A percentile compares a stretch with the other conserved stretches of the same genome.
phyloP scores from a whole-genome alignment of 2,329 filamentous ascomycete genomes.

The Cercospora sp. region DNA sequence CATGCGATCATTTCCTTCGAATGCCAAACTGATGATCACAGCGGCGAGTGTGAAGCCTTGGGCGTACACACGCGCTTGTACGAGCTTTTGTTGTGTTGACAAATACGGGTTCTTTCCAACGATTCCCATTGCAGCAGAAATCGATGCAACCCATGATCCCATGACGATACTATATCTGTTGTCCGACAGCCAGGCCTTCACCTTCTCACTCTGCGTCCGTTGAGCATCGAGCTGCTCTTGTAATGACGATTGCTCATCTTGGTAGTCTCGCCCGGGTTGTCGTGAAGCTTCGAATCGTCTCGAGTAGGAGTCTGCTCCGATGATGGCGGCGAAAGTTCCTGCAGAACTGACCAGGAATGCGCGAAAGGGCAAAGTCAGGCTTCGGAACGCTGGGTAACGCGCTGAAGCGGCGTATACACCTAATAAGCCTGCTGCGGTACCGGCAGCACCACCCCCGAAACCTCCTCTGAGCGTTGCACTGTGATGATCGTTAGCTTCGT shows the following conservation, averaged over 20 bases:
- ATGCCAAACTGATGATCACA: constrained; percentile 75
- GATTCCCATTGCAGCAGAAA: constrained; percentile 71
- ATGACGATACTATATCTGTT: constrained; percentile 89
- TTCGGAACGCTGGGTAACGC: constrained; percentile 75
- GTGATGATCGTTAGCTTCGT: constrained; percentile 24
- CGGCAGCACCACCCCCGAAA: constrained; percentile 67
- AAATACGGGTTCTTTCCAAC: constrained; percentile 78
- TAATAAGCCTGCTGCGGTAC: constrained; percentile 65
- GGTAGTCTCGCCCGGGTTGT: constrained; percentile 68
- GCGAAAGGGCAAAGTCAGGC: constrained; percentile 84
- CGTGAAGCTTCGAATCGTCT: constrained; percentile 69
- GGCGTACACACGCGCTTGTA: constrained; percentile 92
- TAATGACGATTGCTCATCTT: constrained; percentile 62
- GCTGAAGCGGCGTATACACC: constrained; percentile 68
- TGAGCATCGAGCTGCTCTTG: constrained; percentile 55
- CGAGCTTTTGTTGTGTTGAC: constrained; percentile 77
- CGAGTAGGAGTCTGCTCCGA: constrained; percentile 75
- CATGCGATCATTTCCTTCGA: constrained; percentile 78
- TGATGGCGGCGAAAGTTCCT: constrained; percentile 79
- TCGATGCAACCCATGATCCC: constrained; percentile 75
- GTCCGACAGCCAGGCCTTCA: constrained; percentile 71
- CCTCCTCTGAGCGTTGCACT: constrained; percentile 78
- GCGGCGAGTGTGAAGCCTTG: constrained; percentile 86
- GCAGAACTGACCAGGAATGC: constrained; percentile 83
- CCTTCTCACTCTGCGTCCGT: constrained; percentile 61